Base-by-base conservation (phyloP, 192 early-diverging fungal genomes). In the Backusella australiensis region DNA sequence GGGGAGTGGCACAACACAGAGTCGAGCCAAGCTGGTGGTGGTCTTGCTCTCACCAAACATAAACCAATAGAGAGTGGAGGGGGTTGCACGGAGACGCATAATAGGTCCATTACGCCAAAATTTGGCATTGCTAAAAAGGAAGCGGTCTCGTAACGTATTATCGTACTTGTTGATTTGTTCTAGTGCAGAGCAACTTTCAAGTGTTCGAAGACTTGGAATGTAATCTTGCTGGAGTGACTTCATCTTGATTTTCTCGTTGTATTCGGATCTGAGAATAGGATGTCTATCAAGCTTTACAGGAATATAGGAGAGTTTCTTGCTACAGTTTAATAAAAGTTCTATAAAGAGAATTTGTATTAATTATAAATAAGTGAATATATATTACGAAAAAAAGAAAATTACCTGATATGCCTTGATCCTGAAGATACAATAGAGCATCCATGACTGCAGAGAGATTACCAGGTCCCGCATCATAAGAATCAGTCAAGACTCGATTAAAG, bases 1-100 rank as follows among this genome's bases (percentile, higher is more conserved):
- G 0, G 74, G 74, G 4, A 75, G 63, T n/a, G 74, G 74, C 1
- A 75, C 42, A 1, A 75, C 42, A 35, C 74, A 75, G 1, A 75
- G 35, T 14, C 23, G 29, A 0, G 70, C 70, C 3, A 72, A 14
- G 7, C 29, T 23, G 4, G 44, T 39, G 5, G 39, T 52, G 26
- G 29, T 26, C 23, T 46, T 44, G 15, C 67, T 36, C 19, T 68
- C 56, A 0, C 56, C 56, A 63, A 63, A 63, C 23, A 63, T 63
- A 4, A 29, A 26, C 56, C 56, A 63, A 63, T 12, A 63, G 11
- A 63, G 21, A 1, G 23, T 29, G 12, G 56, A 23, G 12, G 56
- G 56, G 0, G 23, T 11, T 11, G 56, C 56, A 63, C 26, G 8
- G 11, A 63, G 9, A 12, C 3, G 9, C 4, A 29, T 26, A 23